Conservation (phyloP, 208 protist genomes). For the Ichthyophonus hoferi region DNA sequence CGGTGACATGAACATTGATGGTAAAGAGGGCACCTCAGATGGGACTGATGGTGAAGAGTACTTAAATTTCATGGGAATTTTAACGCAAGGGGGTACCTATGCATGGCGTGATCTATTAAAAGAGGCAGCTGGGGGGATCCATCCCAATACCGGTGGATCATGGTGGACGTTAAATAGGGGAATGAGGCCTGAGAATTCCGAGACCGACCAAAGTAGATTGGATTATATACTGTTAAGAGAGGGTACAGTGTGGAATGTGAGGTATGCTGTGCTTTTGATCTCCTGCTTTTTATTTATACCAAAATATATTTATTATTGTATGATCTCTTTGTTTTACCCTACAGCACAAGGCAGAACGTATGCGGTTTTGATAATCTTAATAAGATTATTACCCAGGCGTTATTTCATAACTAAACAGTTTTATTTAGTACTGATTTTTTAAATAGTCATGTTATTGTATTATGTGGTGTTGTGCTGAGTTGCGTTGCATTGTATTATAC, state of each 20-base stretch:
- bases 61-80: neutral
- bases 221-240: neutral
- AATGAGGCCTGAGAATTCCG: neutral
- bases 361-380: no score
- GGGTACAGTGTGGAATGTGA: neutral
- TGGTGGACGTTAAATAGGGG: neutral
- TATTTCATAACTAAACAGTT: no score
- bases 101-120: neutral
- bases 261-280: neutral
- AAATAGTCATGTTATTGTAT: no score
- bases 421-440: no score
- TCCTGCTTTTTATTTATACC: no score
- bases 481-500: no score
- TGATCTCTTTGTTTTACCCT: no score
- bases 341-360: no score
- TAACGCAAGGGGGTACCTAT: neutral
- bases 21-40: neutral
- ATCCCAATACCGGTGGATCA: neutral
- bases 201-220: neutral
- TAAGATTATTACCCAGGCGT: no score
- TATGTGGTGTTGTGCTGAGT: no score
- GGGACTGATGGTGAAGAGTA: neutral
- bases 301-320: no score
- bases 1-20: neutral
- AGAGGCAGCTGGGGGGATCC: neutral